Evolutionary conservation across 179 eudicot genomes (phyloP).

Genomic region (Dionaea muscipula): DNA sequence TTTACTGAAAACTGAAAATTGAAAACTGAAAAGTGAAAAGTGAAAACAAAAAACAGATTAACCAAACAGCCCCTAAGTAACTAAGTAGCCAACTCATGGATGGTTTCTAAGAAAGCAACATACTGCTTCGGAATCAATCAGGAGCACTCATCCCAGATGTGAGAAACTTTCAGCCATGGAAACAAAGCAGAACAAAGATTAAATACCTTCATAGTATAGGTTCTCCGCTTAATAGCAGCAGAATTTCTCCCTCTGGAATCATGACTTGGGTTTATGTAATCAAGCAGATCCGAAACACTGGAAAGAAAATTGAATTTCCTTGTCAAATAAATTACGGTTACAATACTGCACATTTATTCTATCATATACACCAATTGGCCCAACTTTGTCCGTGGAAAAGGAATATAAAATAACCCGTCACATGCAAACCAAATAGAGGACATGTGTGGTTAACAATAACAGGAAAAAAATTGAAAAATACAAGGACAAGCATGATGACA

Average conservation of each 20-base stretch:
- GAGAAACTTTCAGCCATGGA: background rate
- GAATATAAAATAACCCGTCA: too few relatives aligned
- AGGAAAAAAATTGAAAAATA: too few relatives aligned
- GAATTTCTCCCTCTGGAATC: conserved; percentile 71
- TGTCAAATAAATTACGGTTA: conserved; percentile 2
- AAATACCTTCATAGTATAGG: conserved; percentile 18
- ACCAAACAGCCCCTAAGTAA: too few relatives aligned
- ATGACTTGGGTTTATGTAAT: conserved; percentile 85
- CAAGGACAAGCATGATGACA: too few relatives aligned
- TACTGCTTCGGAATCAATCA: background rate
- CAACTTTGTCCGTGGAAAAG: too few relatives aligned
- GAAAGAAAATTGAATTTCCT: conserved; percentile 5
- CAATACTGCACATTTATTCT: background rate
- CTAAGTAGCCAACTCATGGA: background rate
- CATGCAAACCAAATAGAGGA: too few relatives aligned
- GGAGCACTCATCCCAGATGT: background rate
- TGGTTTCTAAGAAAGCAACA: too few relatives aligned
- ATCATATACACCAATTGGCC: too few relatives aligned
- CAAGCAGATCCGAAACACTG: conserved; percentile 99
- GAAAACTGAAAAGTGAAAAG: too few relatives aligned
- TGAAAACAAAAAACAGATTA: too few relatives aligned
- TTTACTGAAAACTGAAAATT: too few relatives aligned
- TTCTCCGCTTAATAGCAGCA: conserved; percentile 52
- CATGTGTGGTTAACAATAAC: too few relatives aligned
- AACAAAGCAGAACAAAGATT: background rate